Percentiles rank a stretch among this genome's conserved stretches.
Conservation (phyloP, 2,329 filamentous ascomycete species). For the Tetracladium maxilliforme region DNA sequence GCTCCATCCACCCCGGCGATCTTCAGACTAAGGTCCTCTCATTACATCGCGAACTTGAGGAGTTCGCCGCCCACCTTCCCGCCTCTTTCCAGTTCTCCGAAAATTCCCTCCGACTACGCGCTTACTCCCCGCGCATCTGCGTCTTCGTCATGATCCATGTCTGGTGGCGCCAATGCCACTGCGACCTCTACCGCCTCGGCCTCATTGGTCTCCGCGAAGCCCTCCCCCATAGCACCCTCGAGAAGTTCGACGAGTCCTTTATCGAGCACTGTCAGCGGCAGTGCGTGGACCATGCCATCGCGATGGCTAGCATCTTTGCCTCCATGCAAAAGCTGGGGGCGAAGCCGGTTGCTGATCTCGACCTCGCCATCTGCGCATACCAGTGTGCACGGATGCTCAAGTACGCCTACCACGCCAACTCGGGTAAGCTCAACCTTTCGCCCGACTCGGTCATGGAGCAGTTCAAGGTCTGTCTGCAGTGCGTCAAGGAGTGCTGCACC, state of each 20-base stretch:
- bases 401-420: slow-evolving; percentile 30
- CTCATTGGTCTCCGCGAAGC: slow-evolving; percentile 35
- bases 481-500: slow-evolving; percentile 33
- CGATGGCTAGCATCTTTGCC: slow-evolving; percentile 39
- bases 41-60: too few species aligned
- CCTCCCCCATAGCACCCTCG: slow-evolving; percentile 25
- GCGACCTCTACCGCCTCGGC: slow-evolving; percentile 38
- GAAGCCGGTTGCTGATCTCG: slow-evolving; percentile 36
- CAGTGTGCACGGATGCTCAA: slow-evolving; percentile 38
- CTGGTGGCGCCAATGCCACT: slow-evolving; percentile 43
- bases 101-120: slow-evolving; percentile 36
- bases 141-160: slow-evolving; percentile 46
- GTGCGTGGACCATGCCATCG: slow-evolving; percentile 36
- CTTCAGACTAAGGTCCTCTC: too few species aligned
- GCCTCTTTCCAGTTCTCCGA: slow-evolving; percentile 42
- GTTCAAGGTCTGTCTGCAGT: slow-evolving; percentile 31
- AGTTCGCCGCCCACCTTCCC: too few species aligned
- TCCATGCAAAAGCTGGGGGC: slow-evolving; percentile 32
- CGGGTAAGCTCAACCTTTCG: slow-evolving; percentile 26
- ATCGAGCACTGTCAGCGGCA: slow-evolving; percentile 32
- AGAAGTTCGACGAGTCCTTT: slow-evolving; percentile 30
- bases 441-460: too few species aligned
- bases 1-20: too few species aligned
- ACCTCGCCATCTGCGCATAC: slow-evolving; percentile 38
- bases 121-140: slow-evolving; percentile 40